Evolutionary conservation across 2,329 filamentous ascomycete species (phyloP).

Genomic region (Samsoniella hepiali): DNA sequence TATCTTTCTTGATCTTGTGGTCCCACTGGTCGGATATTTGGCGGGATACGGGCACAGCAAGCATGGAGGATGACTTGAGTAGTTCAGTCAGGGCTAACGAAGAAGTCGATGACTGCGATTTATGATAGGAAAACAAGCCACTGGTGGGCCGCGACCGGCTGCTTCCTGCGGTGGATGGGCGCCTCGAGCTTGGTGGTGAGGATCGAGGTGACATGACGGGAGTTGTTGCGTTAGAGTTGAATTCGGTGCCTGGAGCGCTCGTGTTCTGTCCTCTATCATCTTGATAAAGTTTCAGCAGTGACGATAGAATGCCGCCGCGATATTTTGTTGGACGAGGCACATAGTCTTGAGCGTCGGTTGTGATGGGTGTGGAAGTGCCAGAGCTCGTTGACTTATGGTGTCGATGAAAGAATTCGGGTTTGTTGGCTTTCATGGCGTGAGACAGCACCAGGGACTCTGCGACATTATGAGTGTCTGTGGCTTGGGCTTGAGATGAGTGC

Average conservation of each 20-base stretch:
- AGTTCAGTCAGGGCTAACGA: constrained; percentile 48
- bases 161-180: constrained; percentile 36
- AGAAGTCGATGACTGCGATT: constrained; percentile 41
- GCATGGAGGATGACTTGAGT: constrained; percentile 52
- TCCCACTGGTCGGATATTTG: constrained; percentile 43
- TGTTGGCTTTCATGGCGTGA: constrained; percentile 30
- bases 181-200: constrained; percentile 41
- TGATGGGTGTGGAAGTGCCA: constrained; percentile 37
- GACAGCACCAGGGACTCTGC: constrained; percentile 37
- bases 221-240: constrained; percentile 35
- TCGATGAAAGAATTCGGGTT: constrained; percentile 31
- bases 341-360: constrained; percentile 50
- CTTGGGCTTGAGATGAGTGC: constrained; percentile 23
- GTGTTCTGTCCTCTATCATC: constrained; percentile 37
- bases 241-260: constrained; percentile 36
- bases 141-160: constrained; percentile 35
- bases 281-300: constrained; percentile 67
- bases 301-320: constrained; percentile 69
- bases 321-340: constrained; percentile 66
- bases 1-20: constrained; percentile 42
- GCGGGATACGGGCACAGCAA: constrained; percentile 46
- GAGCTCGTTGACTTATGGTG: constrained; percentile 28
- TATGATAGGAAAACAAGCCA: constrained; percentile 41
- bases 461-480: constrained; percentile 25
- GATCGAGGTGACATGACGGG: constrained; percentile 40